Base-by-base conservation (phyloP, 805 yeast genomes). In the Metschnikowia similis region DNA sequence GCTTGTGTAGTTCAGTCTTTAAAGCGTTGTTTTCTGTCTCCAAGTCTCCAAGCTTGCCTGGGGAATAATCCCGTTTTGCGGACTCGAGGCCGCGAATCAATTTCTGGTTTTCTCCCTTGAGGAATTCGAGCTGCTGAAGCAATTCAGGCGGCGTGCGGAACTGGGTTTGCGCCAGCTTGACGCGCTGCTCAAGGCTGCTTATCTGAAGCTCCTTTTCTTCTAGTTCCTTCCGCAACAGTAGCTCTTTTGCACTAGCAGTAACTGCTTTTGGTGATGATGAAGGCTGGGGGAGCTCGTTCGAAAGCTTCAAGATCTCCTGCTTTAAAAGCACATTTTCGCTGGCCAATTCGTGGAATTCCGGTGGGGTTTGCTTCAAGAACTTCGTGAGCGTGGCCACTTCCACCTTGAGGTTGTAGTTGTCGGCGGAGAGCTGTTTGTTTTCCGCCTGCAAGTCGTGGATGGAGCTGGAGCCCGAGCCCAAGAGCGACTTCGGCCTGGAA, bases 391-490 rank as follows among this genome's bases (percentile, higher is more conserved):
- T 70, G 2, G 76, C 73, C 35, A 75, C 63, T 51, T 74, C 72
- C 34, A 75, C 65, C 53, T 74, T 76, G 54, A 76, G 62, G 47
- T 71, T 72, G 55, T 71, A 72, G 51, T 76, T 76, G 35, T 76
- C 80, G 9, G 70, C 64, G 48, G 69, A 64, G 31, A 76, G 63
- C 49, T 62, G 61, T 38, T 62, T 64, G 62, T 52, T 50, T 34
- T 59, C 58, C 3, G 56, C 56, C 47, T 61, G 66, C 35, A 56
- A 58, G 29, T 54, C 61, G 45, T 61, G 64, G 35, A 63, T 62
- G 14, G 66, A 59, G 34, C 53, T 59, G 38, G 54, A 31, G 14
- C 55, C 55, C 37, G 45, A 36, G 30, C 46, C 48, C 32, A 50
- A 41, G 6, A 52, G 48, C 9, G 47, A 5, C 6, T 28, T 17